These are phyloP conservation scores for Phoma sp. DNA, from an alignment of 2,329 filamentous ascomycete genomes.

Conservation along the genomic window DNA sequence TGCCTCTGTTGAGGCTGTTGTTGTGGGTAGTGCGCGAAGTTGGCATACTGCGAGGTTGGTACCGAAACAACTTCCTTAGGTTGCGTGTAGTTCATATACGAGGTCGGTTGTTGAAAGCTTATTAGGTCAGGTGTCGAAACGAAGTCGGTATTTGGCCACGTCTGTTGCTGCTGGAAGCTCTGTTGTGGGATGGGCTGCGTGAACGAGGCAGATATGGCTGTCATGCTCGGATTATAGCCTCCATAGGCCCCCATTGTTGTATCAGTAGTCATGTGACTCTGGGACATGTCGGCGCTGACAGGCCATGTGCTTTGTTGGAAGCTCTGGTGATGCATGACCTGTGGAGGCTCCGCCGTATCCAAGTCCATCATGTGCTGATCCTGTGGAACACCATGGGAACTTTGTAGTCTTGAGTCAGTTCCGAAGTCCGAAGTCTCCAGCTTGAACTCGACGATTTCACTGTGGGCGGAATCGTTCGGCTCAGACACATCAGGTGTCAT, in stretches of 20 bases:
- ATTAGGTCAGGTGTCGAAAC: constrained; percentile 45
- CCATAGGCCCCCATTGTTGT: constrained; percentile 39
- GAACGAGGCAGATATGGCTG: constrained; percentile 41
- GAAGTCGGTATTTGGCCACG: constrained; percentile 47
- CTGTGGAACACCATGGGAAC: constrained; percentile 40
- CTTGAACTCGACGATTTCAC: constrained; percentile 47
- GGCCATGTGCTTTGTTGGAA: constrained; percentile 44
- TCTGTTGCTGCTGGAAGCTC: constrained; percentile 40
- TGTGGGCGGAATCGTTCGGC: constrained; percentile 33
- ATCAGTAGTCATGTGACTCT: constrained; percentile 37
- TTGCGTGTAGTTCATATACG: constrained; percentile 43
- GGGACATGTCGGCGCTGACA: constrained; percentile 43
- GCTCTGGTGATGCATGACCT: constrained; percentile 38
- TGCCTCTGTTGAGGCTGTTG: constrained; percentile 33
- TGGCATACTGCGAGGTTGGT: constrained; percentile 45
- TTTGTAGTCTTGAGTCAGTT: constrained; percentile 35
- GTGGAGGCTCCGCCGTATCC: constrained; percentile 43
- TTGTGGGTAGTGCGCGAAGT: constrained; percentile 39
- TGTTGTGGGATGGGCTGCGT: constrained; percentile 41
- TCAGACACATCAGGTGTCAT: constrained; percentile 35
- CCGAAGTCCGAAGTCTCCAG: constrained; percentile 43
- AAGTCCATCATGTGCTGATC: constrained; percentile 48
- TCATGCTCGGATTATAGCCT: constrained; percentile 40
- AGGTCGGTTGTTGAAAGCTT: constrained; percentile 39
- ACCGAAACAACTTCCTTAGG: constrained; percentile 44